Evolutionary conservation across 2,329 filamentous ascomycete genomes (phyloP).

Genomic region (Sarocladium strictum): DNA sequence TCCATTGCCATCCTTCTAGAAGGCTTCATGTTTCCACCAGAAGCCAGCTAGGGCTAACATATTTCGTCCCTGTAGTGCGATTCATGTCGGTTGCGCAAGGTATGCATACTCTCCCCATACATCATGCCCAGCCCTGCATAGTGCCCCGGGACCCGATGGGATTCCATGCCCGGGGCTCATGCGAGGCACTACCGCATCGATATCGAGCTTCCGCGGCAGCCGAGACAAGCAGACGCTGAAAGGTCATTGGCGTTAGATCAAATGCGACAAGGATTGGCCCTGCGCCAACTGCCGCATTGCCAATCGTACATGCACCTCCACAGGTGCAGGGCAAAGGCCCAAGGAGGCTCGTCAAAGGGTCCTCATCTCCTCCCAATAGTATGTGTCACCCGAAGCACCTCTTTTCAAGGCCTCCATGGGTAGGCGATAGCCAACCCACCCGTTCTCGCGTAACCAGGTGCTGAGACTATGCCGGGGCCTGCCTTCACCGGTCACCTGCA

Average conservation of each 20-base stretch:
- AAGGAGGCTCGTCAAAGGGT: constrained; percentile 51
- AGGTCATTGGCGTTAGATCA: constrained; percentile 36
- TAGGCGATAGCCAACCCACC: too few relatives aligned
- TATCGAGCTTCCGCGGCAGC: not conserved
- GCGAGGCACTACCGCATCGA: not conserved
- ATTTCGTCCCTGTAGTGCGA: constrained; percentile 31
- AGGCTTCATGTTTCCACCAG: not conserved
- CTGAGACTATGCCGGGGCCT: not conserved
- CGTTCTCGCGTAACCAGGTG: too few relatives aligned
- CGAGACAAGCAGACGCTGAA: not conserved
- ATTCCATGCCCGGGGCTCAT: not conserved
- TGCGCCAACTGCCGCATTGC: constrained; percentile 53
- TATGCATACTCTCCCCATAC: constrained; percentile 18
- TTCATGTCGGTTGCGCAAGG: constrained; percentile 37
- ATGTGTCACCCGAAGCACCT: constrained; percentile 27
- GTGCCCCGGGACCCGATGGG: constrained; percentile 4
- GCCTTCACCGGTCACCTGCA: not conserved
- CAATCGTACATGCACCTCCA: constrained; percentile 47
- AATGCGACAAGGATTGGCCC: constrained; percentile 52
- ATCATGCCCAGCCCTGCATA: not conserved
- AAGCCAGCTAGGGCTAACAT: not conserved
- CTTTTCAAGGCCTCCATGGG: too few relatives aligned
- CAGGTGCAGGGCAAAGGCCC: constrained; percentile 46
- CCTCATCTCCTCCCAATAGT: constrained; percentile 57
- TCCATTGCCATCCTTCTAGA: not conserved